Conservation (phyloP, 2,329 filamentous ascomycete genomes). For the Phaeosphaeria sp. region DNA sequence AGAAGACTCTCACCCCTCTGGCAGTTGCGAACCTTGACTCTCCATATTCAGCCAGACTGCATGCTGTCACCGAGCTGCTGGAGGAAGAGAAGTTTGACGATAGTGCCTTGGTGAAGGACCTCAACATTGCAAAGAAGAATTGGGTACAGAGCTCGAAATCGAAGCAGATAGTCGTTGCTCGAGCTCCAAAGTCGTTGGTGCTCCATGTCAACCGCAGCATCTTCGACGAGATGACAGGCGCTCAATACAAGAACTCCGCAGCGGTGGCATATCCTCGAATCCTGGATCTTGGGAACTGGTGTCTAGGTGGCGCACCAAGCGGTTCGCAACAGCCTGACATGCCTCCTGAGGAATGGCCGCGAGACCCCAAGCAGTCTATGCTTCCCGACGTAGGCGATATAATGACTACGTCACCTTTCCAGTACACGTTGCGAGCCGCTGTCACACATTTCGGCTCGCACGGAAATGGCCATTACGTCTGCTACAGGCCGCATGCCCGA, state of each 20-base stretch:
- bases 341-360: conserved; percentile 70
- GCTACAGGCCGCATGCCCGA: conserved; percentile 75
- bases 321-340: conserved; percentile 36
- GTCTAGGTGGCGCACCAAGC: conserved; percentile 65
- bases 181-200: conserved; percentile 79
- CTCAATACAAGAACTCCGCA: conserved; percentile 83
- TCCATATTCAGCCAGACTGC: conserved; percentile 62
- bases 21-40: conserved; percentile 44
- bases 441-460: conserved; percentile 90
- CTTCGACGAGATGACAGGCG: conserved; percentile 83
- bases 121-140: conserved; percentile 63
- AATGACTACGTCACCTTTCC: conserved; percentile 44
- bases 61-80: conserved; percentile 72
- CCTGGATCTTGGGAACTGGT: conserved; percentile 85
- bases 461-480: conserved; percentile 95
- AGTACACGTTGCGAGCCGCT: conserved; percentile 82
- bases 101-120: conserved; percentile 59
- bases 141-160: conserved; percentile 83
- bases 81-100: conserved; percentile 75
- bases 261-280: conserved; percentile 76
- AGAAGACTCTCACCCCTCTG: conserved; percentile 45
- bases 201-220: conserved; percentile 92
- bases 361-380: conserved; percentile 75
- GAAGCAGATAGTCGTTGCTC: conserved; percentile 84
- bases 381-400: conserved; percentile 62